Evolutionary conservation across 768 basidiomycete species (phyloP).

Genomic region (Leucocoprinus birnbaumii): DNA sequence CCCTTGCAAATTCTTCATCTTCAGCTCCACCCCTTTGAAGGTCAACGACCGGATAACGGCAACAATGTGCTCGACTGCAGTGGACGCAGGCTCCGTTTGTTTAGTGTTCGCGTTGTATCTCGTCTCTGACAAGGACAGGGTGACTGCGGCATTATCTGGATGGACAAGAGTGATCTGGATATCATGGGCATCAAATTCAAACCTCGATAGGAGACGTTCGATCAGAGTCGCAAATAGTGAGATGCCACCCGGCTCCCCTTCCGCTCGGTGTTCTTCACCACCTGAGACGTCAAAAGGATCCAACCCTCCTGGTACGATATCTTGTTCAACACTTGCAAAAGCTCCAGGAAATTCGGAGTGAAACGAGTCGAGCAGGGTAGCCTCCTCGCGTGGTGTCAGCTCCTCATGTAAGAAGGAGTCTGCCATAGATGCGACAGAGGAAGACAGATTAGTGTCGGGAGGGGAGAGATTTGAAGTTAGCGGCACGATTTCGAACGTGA

Average conservation of each 20-base stretch:
- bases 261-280: conserved; percentile 38
- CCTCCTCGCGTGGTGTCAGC: conserved; percentile 68
- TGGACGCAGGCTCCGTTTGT: conserved; percentile 1
- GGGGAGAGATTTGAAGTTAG: conserved; percentile 19
- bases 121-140: conserved; percentile 54
- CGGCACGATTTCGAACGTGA: conserved; percentile 52
- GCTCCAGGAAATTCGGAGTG: conserved; percentile 36
- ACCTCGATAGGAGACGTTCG: conserved; percentile 73
- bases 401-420: conserved; percentile 87
- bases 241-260: conserved; percentile 68
- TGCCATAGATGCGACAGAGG: conserved; percentile 81
- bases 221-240: conserved; percentile 80
- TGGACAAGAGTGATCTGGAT: conserved; percentile 69
- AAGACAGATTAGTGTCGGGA: conserved; percentile 48
- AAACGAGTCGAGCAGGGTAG: conserved; percentile 66
- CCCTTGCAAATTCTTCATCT: conserved; percentile 1
- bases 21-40: conserved; percentile 55
- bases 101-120: conserved; percentile 50
- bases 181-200: conserved; percentile 73
- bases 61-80: conserved; percentile 7
- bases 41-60: conserved; percentile 47
- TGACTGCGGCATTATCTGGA: conserved; percentile 59
- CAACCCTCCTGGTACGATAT: conserved; percentile 66
- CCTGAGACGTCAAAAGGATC: conserved; percentile 42
- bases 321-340: conserved; percentile 23